Base-by-base conservation (phyloP, 352 stramenopile species). In the Ophiocytium majus region DNA sequence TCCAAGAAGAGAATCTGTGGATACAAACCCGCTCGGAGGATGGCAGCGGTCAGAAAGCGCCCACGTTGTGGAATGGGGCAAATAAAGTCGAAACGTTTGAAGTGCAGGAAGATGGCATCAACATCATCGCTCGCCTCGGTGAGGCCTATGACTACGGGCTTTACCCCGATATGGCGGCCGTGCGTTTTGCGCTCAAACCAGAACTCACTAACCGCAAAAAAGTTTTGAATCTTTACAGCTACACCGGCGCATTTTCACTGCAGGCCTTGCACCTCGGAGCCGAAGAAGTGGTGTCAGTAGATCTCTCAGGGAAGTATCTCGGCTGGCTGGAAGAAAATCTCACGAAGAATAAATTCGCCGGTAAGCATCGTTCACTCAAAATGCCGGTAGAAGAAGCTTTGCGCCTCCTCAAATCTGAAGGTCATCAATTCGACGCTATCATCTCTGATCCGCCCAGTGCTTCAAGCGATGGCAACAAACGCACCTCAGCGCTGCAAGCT, bases 211-310 rank as follows among this genome's bases (percentile, higher is more conserved):
- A 71, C 23, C 19, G 28, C 28, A 23, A 23, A 23, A 23, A 28
- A 71, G 57, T 71, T 23, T 28, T 71, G 23, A 71, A 71, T 71
- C 57, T 71, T 23, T 71, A 71, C 28, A 71, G 57, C 28, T 71
- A 71, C 57, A 71, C 57, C 23, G 57, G 57, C 23, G 57, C 57
- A 23, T 71, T 23, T 28, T 71, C 57, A 28, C 57, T 71, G 23
- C 28, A 28, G 57, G 57, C 57, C 23, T 28, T 71, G 57, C 23
- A 71, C 23, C 57, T 71, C 57, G 57, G 57, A 23, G 57, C 57
- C 57, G 19, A 71, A 28, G 19, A 71, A 71, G 57, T 71, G 57
- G 28, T 28, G 57, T 71, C 57, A 23, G 57, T 71, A 28, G 57
- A 71, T 71, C 57, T 71, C 57, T 71, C 57, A 28, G 19, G 19